Conservation (phyloP, 257 asterid species). For the Petunia axillaris region DNA sequence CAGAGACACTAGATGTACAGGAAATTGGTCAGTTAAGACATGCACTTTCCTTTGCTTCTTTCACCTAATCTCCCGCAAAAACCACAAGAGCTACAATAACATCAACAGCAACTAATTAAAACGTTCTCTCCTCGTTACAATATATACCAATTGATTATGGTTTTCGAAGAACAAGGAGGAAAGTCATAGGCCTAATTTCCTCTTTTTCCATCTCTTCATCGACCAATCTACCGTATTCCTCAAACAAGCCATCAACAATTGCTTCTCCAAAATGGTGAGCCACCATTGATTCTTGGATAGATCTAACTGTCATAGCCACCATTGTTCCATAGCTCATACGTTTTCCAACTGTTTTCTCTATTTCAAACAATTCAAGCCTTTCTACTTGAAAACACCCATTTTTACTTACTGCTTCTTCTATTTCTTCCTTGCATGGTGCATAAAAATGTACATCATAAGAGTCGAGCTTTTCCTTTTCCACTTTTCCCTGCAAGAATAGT, state of each 20-base stretch:
- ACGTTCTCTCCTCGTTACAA: background rate
- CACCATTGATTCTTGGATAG: conserved; percentile 84
- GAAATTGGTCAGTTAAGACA: too few relatives aligned
- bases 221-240: conserved; percentile 60
- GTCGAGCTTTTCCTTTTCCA: conserved; percentile 62
- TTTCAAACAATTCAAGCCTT: conserved; percentile 53
- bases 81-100: background rate
- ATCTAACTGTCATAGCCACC: conserved; percentile 78
- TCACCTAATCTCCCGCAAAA: too few relatives aligned
- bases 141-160: conserved; percentile 14
- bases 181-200: conserved; percentile 53
- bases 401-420: conserved; percentile 57
- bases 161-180: conserved; percentile 57
- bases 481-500: conserved; percentile 54
- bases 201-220: conserved; percentile 61
- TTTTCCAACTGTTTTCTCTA: conserved; percentile 45
- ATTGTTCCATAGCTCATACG: conserved; percentile 60
- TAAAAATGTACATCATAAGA: conserved; percentile 77
- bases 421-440: conserved; percentile 74
- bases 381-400: conserved; percentile 68
- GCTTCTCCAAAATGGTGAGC: conserved; percentile 68
- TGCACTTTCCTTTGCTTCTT: too few relatives aligned
- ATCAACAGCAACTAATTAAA: background rate
- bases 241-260: conserved; percentile 58
- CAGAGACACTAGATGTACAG: background rate